Base-by-base conservation (phyloP, 139 green algal species). In the Chlamydomonas schloesseri region DNA sequence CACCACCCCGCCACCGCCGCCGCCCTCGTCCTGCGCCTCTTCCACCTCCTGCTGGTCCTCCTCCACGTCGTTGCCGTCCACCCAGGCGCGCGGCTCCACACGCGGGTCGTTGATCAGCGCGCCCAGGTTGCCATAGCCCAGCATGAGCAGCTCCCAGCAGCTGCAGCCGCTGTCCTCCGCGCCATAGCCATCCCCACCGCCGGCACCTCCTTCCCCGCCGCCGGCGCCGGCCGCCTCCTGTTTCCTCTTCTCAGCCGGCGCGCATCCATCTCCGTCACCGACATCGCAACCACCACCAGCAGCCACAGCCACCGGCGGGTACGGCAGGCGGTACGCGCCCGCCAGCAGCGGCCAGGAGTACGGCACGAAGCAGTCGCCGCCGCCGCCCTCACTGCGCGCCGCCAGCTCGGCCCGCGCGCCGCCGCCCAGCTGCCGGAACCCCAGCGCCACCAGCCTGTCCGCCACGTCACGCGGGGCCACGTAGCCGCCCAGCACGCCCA, bases 21-120 rank as follows among this genome's bases (percentile, higher is more conserved):
- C 42, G 42, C 42, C 26, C 24, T n/a, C 24, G 60, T 24, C 60
- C 2, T 67, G 20, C 23, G 8, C 60, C 18, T 67, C 60, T 11
- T 64, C 77, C 62, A 83, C 62, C 28, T 83, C 77, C n/a, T n/a
- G n/a, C n/a, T n/a, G n/a, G n/a, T 31, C 60, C 18, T 67, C 60
- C 26, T 64, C 77, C 62, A 83, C 62, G 37, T 83, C 77, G 42
- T 83, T 83, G 37, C 47, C 62, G 28, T 36, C 9, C 28, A 55
- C 58, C 78, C 78, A 84, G n/a, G 64, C 64, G 11, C 46, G 42
- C 42, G 78, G 78, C 10, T 64, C 5, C 64, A 72, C 46, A 36
- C 78, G 78, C 36, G 78, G 78, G 78, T 84, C 78, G 65, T 74
- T 74, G 6, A 84, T 31, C 6, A 84, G 64, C 6, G 78, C 78